Conservation (phyloP, 495 filamentous ascomycete species). For the Xylaria curta region DNA sequence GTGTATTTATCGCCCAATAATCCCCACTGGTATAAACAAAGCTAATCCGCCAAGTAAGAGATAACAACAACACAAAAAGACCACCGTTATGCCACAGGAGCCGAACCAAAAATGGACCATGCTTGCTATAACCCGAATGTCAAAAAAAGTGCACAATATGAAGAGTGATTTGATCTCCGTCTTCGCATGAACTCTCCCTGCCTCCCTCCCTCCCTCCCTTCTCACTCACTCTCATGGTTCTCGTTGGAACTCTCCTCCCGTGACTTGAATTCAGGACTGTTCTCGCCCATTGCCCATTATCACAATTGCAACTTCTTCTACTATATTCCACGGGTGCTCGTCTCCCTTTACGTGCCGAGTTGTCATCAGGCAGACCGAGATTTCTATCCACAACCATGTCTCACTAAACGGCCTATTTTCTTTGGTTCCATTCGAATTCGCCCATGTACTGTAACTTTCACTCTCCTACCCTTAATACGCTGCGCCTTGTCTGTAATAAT, state of each 20-base stretch:
- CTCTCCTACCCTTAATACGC: slow-evolving; percentile 30
- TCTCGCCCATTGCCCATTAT: background rate
- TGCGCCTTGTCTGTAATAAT: slow-evolving; percentile 46
- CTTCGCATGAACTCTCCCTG: background rate
- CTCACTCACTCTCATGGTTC: background rate
- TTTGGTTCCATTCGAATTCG: background rate
- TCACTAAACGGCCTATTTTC: background rate
- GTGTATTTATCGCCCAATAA: background rate
- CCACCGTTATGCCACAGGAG: slow-evolving; percentile 1
- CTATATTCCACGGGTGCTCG: background rate
- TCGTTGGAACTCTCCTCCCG: background rate
- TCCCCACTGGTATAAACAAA: background rate
- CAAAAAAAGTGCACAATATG: slow-evolving; percentile 9
- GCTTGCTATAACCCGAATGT: slow-evolving; percentile 8
- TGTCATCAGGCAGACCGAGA: background rate
- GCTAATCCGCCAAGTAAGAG: background rate
- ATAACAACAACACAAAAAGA: background rate
- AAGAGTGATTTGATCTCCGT: background rate
- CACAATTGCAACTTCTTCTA: background rate
- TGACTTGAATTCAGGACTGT: background rate
- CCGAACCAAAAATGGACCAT: background rate
- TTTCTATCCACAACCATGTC: slow-evolving; percentile 17
- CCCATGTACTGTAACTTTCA: background rate
- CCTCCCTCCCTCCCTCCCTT: background rate
- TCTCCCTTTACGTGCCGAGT: background rate